phyloP scores from a whole-genome alignment of 192 early-diverging fungal species.

The Coemansia sp. region DNA sequence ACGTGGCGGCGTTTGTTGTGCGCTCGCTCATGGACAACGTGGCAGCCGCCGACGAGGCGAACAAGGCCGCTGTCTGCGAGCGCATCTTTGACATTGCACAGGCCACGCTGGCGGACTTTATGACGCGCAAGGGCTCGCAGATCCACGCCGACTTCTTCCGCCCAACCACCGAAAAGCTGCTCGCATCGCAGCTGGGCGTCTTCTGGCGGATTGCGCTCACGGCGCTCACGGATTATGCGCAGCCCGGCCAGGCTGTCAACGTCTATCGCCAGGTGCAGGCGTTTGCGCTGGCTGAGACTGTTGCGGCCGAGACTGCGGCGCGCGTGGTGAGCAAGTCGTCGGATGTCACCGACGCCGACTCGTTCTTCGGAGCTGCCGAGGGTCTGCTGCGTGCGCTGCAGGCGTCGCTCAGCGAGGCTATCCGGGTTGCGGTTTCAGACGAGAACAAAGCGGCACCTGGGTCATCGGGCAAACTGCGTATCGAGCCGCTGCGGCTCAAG shows the following conservation, averaged over 20 bases:
- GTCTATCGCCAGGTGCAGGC: conserved; percentile 67
- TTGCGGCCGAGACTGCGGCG: conserved; percentile 4
- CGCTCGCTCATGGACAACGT: conserved; percentile 57
- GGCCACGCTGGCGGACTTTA: conserved; percentile 66
- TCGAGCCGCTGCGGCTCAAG: conserved; percentile 33
- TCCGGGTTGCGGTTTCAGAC: conserved; percentile 21
- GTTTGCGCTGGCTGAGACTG: conserved; percentile 40
- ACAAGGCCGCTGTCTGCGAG: conserved; percentile 15
- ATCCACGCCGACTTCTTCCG: conserved; percentile 70
- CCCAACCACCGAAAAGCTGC: conserved; percentile 14
- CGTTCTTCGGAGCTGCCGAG: conserved; percentile 7
- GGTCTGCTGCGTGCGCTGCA: conserved; percentile 15
- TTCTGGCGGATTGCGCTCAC: conserved; percentile 64
- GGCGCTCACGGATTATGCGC: conserved; percentile 57
- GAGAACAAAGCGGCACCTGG: conserved; percentile 18
- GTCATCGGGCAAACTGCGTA: conserved; percentile 9
- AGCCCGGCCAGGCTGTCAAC: conserved; percentile 59
- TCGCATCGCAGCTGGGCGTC: conserved; percentile 48
- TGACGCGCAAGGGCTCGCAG: conserved; percentile 72
- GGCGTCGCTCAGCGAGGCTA: conserved; percentile 21
- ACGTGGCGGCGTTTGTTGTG: conserved; percentile 61
- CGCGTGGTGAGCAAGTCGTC: conserved; percentile 10
- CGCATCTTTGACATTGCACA: conserved; percentile 58
- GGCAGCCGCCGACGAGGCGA: neutral
- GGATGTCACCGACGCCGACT: neutral